Percentiles rank a stretch among this genome's conserved stretches.
These are phyloP conservation scores for Cordyceps sp. DNA, from an alignment of 2,329 filamentous ascomycete genomes.

Conservation along the genomic window DNA sequence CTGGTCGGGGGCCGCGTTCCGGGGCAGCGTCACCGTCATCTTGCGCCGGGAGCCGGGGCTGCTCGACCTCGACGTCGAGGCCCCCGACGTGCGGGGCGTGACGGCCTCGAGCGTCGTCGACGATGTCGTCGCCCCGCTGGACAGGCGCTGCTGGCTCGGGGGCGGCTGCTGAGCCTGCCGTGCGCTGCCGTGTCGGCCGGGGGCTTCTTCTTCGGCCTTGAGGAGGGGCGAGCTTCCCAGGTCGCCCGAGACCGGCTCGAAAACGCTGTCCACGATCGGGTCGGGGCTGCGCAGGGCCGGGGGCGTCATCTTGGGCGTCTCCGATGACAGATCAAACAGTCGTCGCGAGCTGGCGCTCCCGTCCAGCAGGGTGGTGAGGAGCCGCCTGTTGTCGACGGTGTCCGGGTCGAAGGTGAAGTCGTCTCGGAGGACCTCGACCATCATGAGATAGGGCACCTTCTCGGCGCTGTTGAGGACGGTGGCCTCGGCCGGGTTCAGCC, in stretches of 20 bases:
- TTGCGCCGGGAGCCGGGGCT: conserved; percentile 46
- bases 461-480: conserved; percentile 78
- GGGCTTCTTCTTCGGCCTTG: conserved; percentile 34
- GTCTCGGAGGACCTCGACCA: conserved; percentile 68
- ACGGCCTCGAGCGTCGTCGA: conserved; percentile 42
- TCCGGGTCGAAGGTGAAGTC: conserved; percentile 73
- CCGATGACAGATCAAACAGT: conserved; percentile 49
- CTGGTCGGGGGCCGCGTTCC: conserved; percentile 44
- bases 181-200: conserved; percentile 14
- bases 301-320: conserved; percentile 38
- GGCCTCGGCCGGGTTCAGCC: conserved; percentile 68
- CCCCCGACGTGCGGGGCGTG: conserved; percentile 54
- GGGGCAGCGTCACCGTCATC: conserved; percentile 39
- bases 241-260: conserved; percentile 68
- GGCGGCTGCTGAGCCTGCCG: too few relatives aligned
- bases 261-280: conserved; percentile 51
- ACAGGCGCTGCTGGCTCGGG: conserved; percentile 44
- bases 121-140: conserved; percentile 43
- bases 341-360: conserved; percentile 41
- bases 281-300: conserved; percentile 23
- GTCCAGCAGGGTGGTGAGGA: conserved; percentile 40
- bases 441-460: conserved; percentile 69
- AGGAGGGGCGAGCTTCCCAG: conserved; percentile 58
- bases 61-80: conserved; percentile 48
- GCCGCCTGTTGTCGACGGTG: conserved; percentile 51